A percentile compares a stretch with the other conserved stretches of the same genome.
Conservation (phyloP, 768 basidiomycete species). For the Xerocomellus amylosporus region DNA sequence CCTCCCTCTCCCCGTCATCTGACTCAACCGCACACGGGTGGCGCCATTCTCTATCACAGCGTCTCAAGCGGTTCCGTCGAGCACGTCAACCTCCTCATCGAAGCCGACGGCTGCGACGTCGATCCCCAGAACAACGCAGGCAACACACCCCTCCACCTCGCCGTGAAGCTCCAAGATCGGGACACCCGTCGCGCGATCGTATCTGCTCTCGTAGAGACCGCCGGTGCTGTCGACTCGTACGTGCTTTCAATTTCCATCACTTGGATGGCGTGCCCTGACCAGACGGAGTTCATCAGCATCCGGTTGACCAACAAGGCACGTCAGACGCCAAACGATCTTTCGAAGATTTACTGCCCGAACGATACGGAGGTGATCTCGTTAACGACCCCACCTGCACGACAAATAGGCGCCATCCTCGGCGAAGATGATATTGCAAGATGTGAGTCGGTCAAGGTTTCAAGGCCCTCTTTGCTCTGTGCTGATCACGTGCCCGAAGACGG, state of each 20-base stretch:
- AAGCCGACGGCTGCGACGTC: constrained; percentile 29
- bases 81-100: constrained; percentile 24
- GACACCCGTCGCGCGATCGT: constrained; percentile 21
- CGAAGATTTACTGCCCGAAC: constrained; percentile 17
- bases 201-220: constrained; percentile 20
- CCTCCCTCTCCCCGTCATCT: neutral
- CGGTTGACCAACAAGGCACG: constrained; percentile 25
- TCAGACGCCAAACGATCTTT: constrained; percentile 26
- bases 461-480: neutral
- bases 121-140: constrained; percentile 25
- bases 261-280: neutral
- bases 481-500: constrained; percentile 4
- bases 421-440: constrained; percentile 20
- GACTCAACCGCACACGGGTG: neutral
- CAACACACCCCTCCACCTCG: constrained; percentile 30
- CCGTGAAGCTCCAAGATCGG: constrained; percentile 18
- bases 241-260: neutral
- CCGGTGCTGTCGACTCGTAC: constrained; percentile 26
- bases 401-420: constrained; percentile 6
- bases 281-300: constrained; percentile 12
- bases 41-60: constrained; percentile 2
- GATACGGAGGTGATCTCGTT: constrained; percentile 18
- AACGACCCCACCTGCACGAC: constrained; percentile 21
- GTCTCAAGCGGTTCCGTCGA: constrained; percentile 16
- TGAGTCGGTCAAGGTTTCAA: neutral